Base-by-base conservation (phyloP, 306 rosid species). In the Trifolium dubium region DNA sequence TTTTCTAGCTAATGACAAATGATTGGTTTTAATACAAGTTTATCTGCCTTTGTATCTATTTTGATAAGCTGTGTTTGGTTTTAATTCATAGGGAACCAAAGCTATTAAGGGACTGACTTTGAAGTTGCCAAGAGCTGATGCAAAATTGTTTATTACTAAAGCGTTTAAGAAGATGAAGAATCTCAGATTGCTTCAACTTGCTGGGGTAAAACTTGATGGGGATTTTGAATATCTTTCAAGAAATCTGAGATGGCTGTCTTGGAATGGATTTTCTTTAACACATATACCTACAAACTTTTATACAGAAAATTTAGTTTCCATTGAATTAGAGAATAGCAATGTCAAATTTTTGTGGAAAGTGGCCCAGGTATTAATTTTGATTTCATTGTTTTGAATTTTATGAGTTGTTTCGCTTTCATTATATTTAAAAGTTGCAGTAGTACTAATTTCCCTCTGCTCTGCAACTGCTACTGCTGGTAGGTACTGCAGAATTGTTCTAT, bases 251-350 rank as follows among this genome's bases (percentile, higher is more conserved):
- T 81, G 78, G 74, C 53, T 81, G 0, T 28, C 5, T 6, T 81
- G 84, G 84, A 46, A 35, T 15, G 65, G 41, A 11, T 81, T 34
- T 76, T 49, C 80, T 35, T 70, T 55, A 6, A 29, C 4, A 11
- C 34, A 2, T 58, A 64, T 56, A 37, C 84, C 84, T 8, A 0
- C 18, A 19, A 4, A 29, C 39, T 55, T 76, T 11, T n/a, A 55
- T 81, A 73, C 13, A 37, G 62, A 11, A 46, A 76, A 5, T 44
- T 29, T 76, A 19, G 74, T 81, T 70, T 35, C 71, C 34, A 64
- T 71, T 5, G 74, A 64, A 4, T 64, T 81, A 13, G 54, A 55
- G 37, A 19, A 58, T 0, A 75, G 74, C 11, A 55, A 37, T 30
- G 4, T 81, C 5, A 37, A 10, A 13, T 35, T 6, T 4, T 2